These are phyloP conservation scores for Cyclanthera cordifolia DNA, from an alignment of 306 rosid genomes.

Conservation along the genomic window DNA sequence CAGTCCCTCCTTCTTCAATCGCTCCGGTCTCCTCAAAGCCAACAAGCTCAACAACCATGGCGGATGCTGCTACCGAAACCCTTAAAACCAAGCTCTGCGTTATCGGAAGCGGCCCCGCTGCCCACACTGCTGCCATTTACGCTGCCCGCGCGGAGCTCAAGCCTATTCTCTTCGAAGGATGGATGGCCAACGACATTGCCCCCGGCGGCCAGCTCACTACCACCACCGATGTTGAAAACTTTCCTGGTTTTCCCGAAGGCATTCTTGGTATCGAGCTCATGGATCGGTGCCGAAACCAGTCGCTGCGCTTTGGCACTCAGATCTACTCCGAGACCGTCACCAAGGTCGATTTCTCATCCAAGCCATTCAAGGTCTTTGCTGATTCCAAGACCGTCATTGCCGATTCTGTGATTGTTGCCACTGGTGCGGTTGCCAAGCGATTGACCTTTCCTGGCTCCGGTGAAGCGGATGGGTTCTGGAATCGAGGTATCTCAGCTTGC, in stretches of 20 bases:
- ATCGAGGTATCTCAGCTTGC: slow-evolving; percentile 79
- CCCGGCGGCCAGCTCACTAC: slow-evolving; percentile 92
- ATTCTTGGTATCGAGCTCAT: slow-evolving; percentile 62
- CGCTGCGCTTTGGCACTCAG: slow-evolving; percentile 62
- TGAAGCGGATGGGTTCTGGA: slow-evolving; percentile 65
- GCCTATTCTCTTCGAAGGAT: slow-evolving; percentile 78
- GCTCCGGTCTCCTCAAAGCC: slow-evolving; percentile 9
- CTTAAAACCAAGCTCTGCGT: slow-evolving; percentile 61
- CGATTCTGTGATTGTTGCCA: slow-evolving; percentile 35
- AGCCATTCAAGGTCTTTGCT: slow-evolving; percentile 50
- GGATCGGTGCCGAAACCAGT: slow-evolving; percentile 58
- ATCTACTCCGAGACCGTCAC: slow-evolving; percentile 65
- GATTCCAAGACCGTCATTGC: slow-evolving; percentile 37
- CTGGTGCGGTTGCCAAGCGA: slow-evolving; percentile 78
- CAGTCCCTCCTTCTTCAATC: slow-evolving; percentile 7
- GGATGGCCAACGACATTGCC: slow-evolving; percentile 91
- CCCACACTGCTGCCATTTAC: slow-evolving; percentile 75
- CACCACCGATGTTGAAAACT: slow-evolving; percentile 80
- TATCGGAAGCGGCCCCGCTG: slow-evolving; percentile 82
- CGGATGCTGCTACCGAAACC: slow-evolving; percentile 13
- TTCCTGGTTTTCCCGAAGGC: slow-evolving; percentile 74
- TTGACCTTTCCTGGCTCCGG: slow-evolving; percentile 52
- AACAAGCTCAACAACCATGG: slow-evolving; percentile 16
- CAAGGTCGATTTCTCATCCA: slow-evolving; percentile 52
- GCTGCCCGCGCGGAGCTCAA: slow-evolving; percentile 81